Evolutionary conservation across 2,329 filamentous ascomycete species (phyloP).

Genomic region (Penicillium occitanis): DNA sequence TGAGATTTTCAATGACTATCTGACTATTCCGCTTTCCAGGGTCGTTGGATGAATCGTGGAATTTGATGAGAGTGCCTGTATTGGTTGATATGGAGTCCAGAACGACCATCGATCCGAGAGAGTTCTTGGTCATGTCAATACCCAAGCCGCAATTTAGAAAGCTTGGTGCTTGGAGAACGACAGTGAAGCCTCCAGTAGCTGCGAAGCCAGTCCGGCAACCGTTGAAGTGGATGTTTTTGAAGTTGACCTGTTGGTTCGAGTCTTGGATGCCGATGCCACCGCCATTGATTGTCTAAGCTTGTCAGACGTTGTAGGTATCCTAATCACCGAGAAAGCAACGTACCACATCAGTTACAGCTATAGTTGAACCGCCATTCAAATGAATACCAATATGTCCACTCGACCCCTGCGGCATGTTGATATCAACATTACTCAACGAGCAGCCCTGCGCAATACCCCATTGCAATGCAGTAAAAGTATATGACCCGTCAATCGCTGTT

Average conservation of each 20-base stretch:
- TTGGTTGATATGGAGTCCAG: constrained; percentile 23
- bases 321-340: neutral
- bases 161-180: constrained; percentile 27
- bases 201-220: constrained; percentile 58
- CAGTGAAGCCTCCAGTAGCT: constrained; percentile 38
- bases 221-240: constrained; percentile 56
- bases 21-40: constrained; percentile 33
- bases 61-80: constrained; percentile 22
- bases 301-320: neutral
- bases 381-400: constrained; percentile 38
- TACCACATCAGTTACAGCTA: constrained; percentile 30
- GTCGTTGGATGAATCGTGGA: constrained; percentile 26
- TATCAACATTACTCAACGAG: constrained; percentile 40
- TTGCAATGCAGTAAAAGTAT: constrained; percentile 35
- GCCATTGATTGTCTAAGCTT: constrained; percentile 26
- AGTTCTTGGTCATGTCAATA: constrained; percentile 20
- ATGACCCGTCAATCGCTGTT: constrained; percentile 30
- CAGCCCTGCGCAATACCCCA: constrained; percentile 43
- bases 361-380: constrained; percentile 22
- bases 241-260: constrained; percentile 36
- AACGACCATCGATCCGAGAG: constrained; percentile 24
- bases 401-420: constrained; percentile 38
- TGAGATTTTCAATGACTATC: constrained; percentile 33
- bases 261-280: constrained; percentile 34
- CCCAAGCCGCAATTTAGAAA: constrained; percentile 25